Percentiles rank a stretch among this genome's conserved stretches.
phyloP scores from a whole-genome alignment of 2,329 filamentous ascomycete genomes.

The Cadophora sp. region DNA sequence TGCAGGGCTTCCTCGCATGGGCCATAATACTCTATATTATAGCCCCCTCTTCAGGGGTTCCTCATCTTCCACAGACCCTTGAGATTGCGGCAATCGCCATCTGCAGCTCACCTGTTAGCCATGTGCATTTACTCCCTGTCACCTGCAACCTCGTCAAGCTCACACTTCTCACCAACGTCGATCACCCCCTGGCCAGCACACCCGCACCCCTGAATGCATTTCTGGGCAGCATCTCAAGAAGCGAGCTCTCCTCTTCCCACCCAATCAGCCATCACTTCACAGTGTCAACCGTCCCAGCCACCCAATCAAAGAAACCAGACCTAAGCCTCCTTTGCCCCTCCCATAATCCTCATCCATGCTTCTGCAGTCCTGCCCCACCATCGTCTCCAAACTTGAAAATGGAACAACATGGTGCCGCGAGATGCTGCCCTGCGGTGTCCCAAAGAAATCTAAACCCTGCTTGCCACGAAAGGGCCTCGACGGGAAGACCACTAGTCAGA shows the following conservation, averaged over 20 bases:
- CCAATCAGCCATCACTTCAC: slow-evolving; percentile 1
- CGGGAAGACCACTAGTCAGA: neutral
- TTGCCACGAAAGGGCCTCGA: neutral
- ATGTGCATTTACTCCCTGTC: slow-evolving; percentile 12
- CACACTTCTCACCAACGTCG: slow-evolving; percentile 11
- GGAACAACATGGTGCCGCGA: slow-evolving; percentile 1
- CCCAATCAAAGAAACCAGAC: neutral
- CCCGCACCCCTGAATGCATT: slow-evolving; percentile 17
- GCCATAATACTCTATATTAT: neutral
- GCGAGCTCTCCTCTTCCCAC: slow-evolving; percentile 3
- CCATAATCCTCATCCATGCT: slow-evolving; percentile 7
- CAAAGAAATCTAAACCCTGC: slow-evolving; percentile 14
- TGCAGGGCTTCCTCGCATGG: neutral
- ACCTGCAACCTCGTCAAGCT: slow-evolving; percentile 20
- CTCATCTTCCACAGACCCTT: neutral
- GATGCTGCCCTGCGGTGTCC: slow-evolving; percentile 27
- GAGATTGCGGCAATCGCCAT: slow-evolving; percentile 22
- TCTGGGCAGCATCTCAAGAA: slow-evolving; percentile 6
- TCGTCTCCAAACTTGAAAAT: slow-evolving; percentile 31
- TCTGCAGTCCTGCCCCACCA: slow-evolving; percentile 19
- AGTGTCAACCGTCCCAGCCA: neutral
- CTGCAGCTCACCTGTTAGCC: slow-evolving; percentile 12
- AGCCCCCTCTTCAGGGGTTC: neutral
- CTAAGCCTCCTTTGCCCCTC: slow-evolving; percentile 8
- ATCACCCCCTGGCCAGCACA: slow-evolving; percentile 21